Evolutionary conservation across 2,329 filamentous ascomycete species (phyloP).

Genomic region (Coniochaeta hoffmannii): DNA sequence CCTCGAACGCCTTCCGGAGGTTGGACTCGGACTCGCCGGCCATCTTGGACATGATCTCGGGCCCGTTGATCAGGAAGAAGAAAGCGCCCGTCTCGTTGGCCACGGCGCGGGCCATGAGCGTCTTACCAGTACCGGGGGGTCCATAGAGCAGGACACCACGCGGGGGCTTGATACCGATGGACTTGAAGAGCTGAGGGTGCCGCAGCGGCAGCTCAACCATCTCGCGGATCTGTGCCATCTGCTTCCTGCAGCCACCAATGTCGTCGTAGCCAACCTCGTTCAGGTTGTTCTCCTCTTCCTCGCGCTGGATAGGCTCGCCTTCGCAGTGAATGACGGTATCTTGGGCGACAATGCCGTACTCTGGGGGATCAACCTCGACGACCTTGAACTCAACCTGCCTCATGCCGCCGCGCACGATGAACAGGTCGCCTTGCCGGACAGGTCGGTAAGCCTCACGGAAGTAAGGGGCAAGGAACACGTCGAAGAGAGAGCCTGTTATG

Average conservation of each 20-base stretch:
- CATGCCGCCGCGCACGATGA: conserved; percentile 97
- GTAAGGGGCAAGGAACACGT: conserved; percentile 98
- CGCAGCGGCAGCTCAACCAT: conserved; percentile 94
- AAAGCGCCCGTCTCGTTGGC: conserved; percentile 98
- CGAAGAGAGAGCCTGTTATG: conserved; percentile 93
- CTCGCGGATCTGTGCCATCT: conserved; percentile 99
- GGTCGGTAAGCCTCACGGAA: conserved; percentile 99
- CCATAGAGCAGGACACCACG: conserved; percentile 96
- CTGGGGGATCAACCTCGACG: conserved; percentile 94
- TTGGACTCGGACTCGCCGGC: conserved; percentile 99
- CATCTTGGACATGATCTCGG: conserved; percentile 99
- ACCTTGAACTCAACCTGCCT: conserved; percentile 99
- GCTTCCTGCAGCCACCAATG: conserved; percentile 98
- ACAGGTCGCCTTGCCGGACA: conserved; percentile 93
- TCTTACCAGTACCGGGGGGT: conserved; percentile 98
- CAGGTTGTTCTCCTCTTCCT: conserved; percentile 98
- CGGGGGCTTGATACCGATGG: conserved; percentile 98
- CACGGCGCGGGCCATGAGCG: conserved; percentile 95
- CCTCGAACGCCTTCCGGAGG: conserved; percentile 96
- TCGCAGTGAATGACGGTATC: conserved; percentile 99
- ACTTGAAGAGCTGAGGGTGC: conserved; percentile 99
- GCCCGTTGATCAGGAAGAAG: conserved; percentile 99
- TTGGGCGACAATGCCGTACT: conserved; percentile 97
- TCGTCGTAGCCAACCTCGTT: conserved; percentile 99
- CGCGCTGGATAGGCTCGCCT: conserved; percentile 89